Base-by-base conservation (phyloP, 129 eudicot species). In the Centrapalus pauciflorus region DNA sequence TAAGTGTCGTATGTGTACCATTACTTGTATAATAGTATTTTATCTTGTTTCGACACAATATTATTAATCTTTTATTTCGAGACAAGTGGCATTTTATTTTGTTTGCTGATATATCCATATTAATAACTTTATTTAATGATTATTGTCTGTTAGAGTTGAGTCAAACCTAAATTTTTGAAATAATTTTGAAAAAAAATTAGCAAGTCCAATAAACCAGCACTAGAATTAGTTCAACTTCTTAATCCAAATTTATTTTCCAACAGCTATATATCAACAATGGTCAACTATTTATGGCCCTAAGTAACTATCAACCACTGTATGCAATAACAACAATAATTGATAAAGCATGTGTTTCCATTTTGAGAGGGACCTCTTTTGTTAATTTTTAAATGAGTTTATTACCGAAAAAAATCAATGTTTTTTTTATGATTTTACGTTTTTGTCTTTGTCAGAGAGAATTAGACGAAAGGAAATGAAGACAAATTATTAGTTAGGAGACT, bases 191-290 rank as follows among this genome's bases (percentile, higher is more conserved):
- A 55, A 50, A 57, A 72, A 21, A 24, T 30, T 12, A 12, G 43
- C 41, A 75, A 14, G 69, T 57, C 74, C 34, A 66, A 58, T 3
- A 50, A 46, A 43, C 30, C 54, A 58, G 74, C 30, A 66, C 4
- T 75, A 75, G 4, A 75, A 60, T 46, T 75, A 75, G 79, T 74
- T 75, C 74, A 75, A 75, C 69, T 46, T 58, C 79, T 60, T 66
- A 74, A 60, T 41, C 73, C 73, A 74, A 74, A 57, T 8, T n/a
- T n/a, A 2, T 7, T 10, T 64, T 38, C 23, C 37, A 40, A 10
- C 12, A 14, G 24, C 19, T 60, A 64, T n/a, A n/a, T n/a, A n/a
- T 63, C 30, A 64, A 41, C 21, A 29, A 2, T 27, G 52, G 69
- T 75, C 74, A 75, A 75, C 63, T 37, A 46, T 66, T 66, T 55